Percentiles rank a stretch among this genome's conserved stretches.
Conservation (phyloP, 306 rosid species). For the Trifolium subterraneum region DNA sequence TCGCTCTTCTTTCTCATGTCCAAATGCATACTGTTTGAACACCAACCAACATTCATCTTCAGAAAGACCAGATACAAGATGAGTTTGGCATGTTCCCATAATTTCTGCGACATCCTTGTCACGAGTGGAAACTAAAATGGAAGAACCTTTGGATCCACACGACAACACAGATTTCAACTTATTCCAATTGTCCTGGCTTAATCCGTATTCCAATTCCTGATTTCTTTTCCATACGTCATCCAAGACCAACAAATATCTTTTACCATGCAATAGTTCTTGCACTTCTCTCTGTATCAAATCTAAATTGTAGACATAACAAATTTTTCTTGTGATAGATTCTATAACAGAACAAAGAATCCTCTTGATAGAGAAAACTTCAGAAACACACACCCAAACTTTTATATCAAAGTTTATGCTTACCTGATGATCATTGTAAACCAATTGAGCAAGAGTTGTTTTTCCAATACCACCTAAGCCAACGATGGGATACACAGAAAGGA, state of each 20-base stretch:
- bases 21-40: constrained; percentile 17
- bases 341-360: background rate
- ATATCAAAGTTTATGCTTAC: background rate
- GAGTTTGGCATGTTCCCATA: background rate
- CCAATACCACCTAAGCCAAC: constrained; percentile 15
- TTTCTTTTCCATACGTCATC: constrained; percentile 20
- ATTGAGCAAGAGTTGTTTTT: constrained; percentile 2
- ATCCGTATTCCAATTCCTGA: background rate
- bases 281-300: background rate
- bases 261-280: background rate
- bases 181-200: background rate
- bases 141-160: background rate
- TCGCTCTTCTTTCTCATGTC: background rate
- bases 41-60: background rate
- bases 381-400: constrained; percentile 9
- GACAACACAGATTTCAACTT: background rate
- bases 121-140: constrained; percentile 3
- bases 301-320: background rate
- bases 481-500: background rate
- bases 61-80: background rate
- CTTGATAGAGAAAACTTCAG: background rate
- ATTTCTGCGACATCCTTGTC: background rate
- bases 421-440: background rate
- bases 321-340: background rate
- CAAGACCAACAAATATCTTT: background rate